Conservation (phyloP, 2,329 filamentous ascomycete genomes). For the Neonectria magnoliae region DNA sequence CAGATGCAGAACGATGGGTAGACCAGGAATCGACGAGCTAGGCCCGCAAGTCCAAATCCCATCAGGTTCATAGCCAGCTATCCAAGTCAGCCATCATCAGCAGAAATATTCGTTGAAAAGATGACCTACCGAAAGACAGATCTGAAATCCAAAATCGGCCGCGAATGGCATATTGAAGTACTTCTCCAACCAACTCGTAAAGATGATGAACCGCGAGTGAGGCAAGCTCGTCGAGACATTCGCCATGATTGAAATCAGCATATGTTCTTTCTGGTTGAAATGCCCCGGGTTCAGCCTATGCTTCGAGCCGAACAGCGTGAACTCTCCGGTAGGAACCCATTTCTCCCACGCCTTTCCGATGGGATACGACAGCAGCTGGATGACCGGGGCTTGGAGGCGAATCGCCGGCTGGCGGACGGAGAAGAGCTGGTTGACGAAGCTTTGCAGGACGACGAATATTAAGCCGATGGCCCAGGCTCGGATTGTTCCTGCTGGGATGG, state of each 20-base stretch:
- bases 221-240: conserved; percentile 36
- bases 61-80: conserved; percentile 50
- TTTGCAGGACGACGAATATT: conserved; percentile 56
- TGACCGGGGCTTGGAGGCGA: conserved; percentile 60
- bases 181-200: conserved; percentile 37
- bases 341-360: conserved; percentile 56
- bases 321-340: conserved; percentile 55
- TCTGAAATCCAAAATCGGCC: conserved; percentile 49
- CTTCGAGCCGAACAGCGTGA: conserved; percentile 53
- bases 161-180: conserved; percentile 38
- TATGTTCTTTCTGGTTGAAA: conserved; percentile 69
- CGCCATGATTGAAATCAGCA: conserved; percentile 65
- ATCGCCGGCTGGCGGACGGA: conserved; percentile 63
- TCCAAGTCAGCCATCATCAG: fast-evolving
- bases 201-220: conserved; percentile 35
- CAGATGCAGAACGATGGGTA: conserved; percentile 52
- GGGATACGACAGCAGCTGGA: conserved; percentile 61
- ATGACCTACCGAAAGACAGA: conserved; percentile 22
- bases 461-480: conserved; percentile 62
- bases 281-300: conserved; percentile 62
- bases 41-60: conserved; percentile 64
- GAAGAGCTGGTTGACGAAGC: conserved; percentile 65
- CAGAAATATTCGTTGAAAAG: fast-evolving
- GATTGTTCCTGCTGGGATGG: conserved; percentile 61
- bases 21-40: conserved; percentile 60